phyloP scores from a whole-genome alignment of 306 rosid species.

The Abrus pulchellus region DNA sequence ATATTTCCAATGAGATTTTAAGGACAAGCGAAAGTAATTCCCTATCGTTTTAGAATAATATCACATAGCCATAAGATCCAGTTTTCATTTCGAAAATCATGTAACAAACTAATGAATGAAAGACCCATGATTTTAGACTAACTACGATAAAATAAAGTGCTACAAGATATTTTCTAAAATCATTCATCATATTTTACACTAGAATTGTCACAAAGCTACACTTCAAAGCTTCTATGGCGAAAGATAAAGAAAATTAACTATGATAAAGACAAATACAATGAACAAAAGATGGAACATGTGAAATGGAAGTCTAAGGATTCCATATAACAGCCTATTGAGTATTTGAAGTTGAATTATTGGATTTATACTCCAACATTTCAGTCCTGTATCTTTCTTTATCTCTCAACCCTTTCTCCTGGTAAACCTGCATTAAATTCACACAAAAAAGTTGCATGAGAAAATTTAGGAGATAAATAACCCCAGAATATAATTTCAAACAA shows the following conservation, averaged over 20 bases:
- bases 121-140: conserved; percentile 8
- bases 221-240: conserved; percentile 31
- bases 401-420: conserved; percentile 73
- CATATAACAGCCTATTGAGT: conserved; percentile 46
- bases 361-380: conserved; percentile 71
- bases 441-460: neutral
- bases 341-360: conserved; percentile 47
- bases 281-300: conserved; percentile 12
- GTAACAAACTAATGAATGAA: neutral
- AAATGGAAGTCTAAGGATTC: conserved; percentile 8
- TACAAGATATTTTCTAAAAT: conserved; percentile 25
- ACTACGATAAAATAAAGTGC: conserved; percentile 13
- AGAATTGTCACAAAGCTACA: conserved; percentile 33
- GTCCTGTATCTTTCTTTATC: conserved; percentile 81
- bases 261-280: conserved; percentile 31
- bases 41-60: no score
- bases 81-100: neutral
- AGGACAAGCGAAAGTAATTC: no score
- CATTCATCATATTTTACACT: conserved; percentile 46
- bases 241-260: conserved; percentile 15
- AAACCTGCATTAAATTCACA: conserved; percentile 61
- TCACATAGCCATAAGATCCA: neutral
- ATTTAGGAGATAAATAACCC: neutral
- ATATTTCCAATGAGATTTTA: no score
- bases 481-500: neutral